Conservation (phyloP, 108 stramenopile species). For the Cyclostephanos invisitatus region DNA sequence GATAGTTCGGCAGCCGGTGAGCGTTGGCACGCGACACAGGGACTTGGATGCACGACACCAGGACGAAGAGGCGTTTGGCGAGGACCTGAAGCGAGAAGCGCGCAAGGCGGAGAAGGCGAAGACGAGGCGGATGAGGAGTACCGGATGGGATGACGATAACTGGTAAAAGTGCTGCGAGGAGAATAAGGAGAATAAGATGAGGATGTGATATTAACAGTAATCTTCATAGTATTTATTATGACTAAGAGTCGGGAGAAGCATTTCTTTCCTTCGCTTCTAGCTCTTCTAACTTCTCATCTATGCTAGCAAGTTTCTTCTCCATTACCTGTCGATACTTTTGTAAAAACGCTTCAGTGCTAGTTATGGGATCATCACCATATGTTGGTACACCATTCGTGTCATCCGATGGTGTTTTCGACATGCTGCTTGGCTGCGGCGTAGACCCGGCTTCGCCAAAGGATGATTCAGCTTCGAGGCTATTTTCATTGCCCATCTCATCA, state of each 20-base stretch:
- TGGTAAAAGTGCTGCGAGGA: conserved; percentile 15
- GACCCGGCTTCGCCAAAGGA: conserved; percentile 32
- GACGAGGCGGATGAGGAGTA: conserved; percentile 24
- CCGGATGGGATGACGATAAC: conserved; percentile 28
- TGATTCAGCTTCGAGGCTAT: neutral
- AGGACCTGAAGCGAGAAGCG: conserved; percentile 39
- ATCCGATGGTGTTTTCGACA: conserved; percentile 1
- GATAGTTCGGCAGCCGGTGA: conserved; percentile 46
- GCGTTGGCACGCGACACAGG: conserved; percentile 51
- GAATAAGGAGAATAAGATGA: neutral
- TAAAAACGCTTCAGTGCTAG: conserved; percentile 41
- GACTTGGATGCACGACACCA: conserved; percentile 44
- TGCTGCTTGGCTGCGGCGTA: conserved; percentile 11
- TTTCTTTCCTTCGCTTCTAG: conserved; percentile 6
- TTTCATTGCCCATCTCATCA: conserved; percentile 2
- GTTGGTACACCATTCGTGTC: conserved; percentile 46
- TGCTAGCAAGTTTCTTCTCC: conserved; percentile 40
- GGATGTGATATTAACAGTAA: neutral
- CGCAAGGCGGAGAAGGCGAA: conserved; percentile 40
- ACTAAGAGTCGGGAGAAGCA: neutral
- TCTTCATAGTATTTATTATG: neutral
- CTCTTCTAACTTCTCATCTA: conserved; percentile 50
- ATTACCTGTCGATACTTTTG: conserved; percentile 39
- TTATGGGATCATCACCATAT: conserved; percentile 45
- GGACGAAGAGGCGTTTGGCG: conserved; percentile 52